Evolutionary conservation across 768 basidiomycete genomes (phyloP).

Genomic region (Nevesoporus exiguus): DNA sequence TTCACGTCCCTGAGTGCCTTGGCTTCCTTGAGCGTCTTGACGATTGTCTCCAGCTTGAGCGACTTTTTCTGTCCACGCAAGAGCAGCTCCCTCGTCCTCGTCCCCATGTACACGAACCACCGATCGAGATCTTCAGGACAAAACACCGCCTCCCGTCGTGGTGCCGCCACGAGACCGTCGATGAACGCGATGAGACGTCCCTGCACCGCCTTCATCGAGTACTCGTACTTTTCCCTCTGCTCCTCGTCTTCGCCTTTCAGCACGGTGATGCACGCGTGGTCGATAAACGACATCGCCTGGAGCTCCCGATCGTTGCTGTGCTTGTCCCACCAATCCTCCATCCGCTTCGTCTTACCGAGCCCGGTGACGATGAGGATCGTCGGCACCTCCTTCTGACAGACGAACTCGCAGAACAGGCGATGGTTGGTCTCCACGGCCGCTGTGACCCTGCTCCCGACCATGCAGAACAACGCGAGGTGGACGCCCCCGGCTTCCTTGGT

Average conservation of each 20-base stretch:
- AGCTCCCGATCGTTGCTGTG: constrained; percentile 15
- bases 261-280: constrained; percentile 32
- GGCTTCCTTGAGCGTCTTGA: constrained; percentile 11
- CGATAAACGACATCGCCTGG: constrained; percentile 4
- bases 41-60: constrained; percentile 11
- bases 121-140: constrained; percentile 3
- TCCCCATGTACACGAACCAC: constrained; percentile 21
- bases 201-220: constrained; percentile 13
- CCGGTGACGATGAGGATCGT: constrained; percentile 38
- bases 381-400: constrained; percentile 37
- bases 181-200: constrained; percentile 14
- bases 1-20: constrained; percentile 11
- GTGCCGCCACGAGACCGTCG: neutral
- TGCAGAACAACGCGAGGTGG: constrained; percentile 38
- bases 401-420: constrained; percentile 34
- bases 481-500: constrained; percentile 31
- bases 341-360: constrained; percentile 31
- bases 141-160: constrained; percentile 5
- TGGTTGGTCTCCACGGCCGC: constrained; percentile 35
- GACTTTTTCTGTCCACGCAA: constrained; percentile 2
- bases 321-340: constrained; percentile 35
- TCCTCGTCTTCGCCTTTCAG: constrained; percentile 18
- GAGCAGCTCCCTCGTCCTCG: constrained; percentile 13
- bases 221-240: constrained; percentile 15
- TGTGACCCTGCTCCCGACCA: constrained; percentile 37